These are phyloP conservation scores for Botrytis medusae DNA, from an alignment of 2,329 filamentous ascomycete genomes.

Conservation along the genomic window DNA sequence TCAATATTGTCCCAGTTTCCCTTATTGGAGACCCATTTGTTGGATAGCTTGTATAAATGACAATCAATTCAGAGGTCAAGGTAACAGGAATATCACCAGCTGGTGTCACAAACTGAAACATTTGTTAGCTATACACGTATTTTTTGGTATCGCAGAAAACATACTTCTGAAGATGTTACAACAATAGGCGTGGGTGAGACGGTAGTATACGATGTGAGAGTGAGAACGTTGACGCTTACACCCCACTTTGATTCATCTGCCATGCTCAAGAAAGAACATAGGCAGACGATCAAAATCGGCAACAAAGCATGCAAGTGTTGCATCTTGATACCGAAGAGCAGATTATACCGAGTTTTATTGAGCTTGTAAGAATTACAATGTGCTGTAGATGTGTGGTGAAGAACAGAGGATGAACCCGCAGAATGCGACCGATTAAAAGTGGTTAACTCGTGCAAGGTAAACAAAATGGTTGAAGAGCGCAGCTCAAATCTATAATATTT, in stretches of 20 bases:
- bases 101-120: neutral
- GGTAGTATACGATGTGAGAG: neutral
- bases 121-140: neutral
- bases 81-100: neutral
- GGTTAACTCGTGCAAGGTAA: neutral
- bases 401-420: neutral
- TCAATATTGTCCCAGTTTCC: neutral
- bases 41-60: constrained; percentile 2
- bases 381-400: neutral
- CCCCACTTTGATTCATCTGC: neutral
- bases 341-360: neutral
- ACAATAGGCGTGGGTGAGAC: neutral
- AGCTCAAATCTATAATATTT: neutral
- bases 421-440: neutral
- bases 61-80: neutral
- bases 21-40: neutral
- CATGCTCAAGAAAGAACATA: neutral
- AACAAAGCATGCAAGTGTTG: neutral
- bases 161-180: constrained; percentile 1
- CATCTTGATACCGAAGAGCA: neutral
- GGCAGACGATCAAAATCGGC: neutral
- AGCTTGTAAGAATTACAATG: neutral
- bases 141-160: neutral
- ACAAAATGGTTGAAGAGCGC: neutral
- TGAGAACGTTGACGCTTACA: neutral